Base-by-base conservation (phyloP, 352 stramenopile species). In the Peronospora farinosa region DNA sequence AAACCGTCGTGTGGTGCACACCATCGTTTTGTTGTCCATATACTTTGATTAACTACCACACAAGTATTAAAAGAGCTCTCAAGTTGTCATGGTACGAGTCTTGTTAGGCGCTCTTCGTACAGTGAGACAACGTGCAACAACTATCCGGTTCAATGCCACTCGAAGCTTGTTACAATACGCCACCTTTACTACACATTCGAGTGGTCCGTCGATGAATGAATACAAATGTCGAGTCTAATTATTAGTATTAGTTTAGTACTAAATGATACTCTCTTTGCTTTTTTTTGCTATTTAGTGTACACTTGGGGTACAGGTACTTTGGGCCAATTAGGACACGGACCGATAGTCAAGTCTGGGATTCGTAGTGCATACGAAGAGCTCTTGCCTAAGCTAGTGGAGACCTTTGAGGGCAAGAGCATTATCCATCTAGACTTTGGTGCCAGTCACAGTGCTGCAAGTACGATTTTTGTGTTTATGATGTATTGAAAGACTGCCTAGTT, bases 231-330 rank as follows among this genome's bases (percentile, higher is more conserved):
- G 19, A 10, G 35, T 31, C 6, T 7, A 16, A 30, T 25, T 19
- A 9, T 47, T 4, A 23, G 12, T 31, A 15, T 46, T 11, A 13
- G 16, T 11, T 19, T 21, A 11, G 11, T 50, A 6, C 19, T 16
- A 7, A 37, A 16, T 16, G 11, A 31, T 30, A 12, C 1, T 28
- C 35, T 49, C 38, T 36, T 35, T 30, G 10, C 1, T 28, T 35
- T 49, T 40, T 36, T 35, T 15, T 48, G 16, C 7, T 13, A 21
- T 19, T 19, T 21, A 87, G 78, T 89, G 54, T 89, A 74, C 60
- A 86, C 75, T 25, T 96, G 86, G 86, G 86, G 86, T 45, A 88
- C 76, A 35, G 86, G 86, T 7, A 89, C 77, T 6, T 59, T 93
- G 17, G 86, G 86, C 2, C 85, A 96, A 58, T 57, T 96, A 35